These are phyloP conservation scores for Dipteronia dyeriana DNA, from an alignment of 345 rosid genomes.

Conservation along the genomic window DNA sequence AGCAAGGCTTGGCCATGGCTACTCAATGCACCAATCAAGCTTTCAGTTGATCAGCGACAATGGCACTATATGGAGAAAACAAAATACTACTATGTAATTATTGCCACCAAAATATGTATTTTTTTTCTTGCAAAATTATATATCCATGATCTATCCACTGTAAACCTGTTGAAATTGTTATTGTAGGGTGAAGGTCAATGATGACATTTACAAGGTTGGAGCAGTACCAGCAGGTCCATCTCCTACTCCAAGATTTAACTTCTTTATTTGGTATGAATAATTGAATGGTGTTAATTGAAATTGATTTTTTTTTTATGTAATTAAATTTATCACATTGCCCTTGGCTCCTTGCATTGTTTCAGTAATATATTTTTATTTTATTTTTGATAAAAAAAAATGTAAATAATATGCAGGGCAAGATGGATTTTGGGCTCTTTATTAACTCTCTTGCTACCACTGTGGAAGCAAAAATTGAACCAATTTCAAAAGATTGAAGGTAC, in stretches of 20 bases:
- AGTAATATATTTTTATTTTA: too few species aligned
- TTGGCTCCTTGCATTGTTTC: too few species aligned
- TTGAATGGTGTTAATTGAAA: too few species aligned
- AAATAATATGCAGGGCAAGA: slow-evolving; percentile 51
- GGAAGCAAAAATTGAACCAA: slow-evolving; percentile 47
- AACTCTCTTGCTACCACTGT: slow-evolving; percentile 49
- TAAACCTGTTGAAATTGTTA: too few species aligned
- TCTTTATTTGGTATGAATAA: slow-evolving; percentile 39
- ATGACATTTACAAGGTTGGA: slow-evolving; percentile 10
- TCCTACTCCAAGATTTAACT: slow-evolving; percentile 35
- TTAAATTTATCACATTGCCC: too few species aligned
- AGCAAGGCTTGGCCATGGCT: slow-evolving; percentile 11
- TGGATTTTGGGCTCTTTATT: slow-evolving; percentile 59
- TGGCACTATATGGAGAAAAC: slow-evolving; percentile 14
- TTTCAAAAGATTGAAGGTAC: slow-evolving; percentile 58
- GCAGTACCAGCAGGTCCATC: slow-evolving; percentile 7
- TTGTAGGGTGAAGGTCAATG: slow-evolving; percentile 19
- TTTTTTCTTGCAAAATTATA: too few species aligned
- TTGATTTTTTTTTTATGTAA: too few species aligned
- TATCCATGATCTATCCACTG: too few species aligned
- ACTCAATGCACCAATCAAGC: slow-evolving; percentile 21
- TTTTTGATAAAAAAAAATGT: too few species aligned
- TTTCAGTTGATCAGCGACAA: slow-evolving; percentile 17
- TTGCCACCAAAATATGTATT: neutral
- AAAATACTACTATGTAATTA: neutral